Conservation (phyloP, 2,329 filamentous ascomycete species). For the Penicillium sp. region DNA sequence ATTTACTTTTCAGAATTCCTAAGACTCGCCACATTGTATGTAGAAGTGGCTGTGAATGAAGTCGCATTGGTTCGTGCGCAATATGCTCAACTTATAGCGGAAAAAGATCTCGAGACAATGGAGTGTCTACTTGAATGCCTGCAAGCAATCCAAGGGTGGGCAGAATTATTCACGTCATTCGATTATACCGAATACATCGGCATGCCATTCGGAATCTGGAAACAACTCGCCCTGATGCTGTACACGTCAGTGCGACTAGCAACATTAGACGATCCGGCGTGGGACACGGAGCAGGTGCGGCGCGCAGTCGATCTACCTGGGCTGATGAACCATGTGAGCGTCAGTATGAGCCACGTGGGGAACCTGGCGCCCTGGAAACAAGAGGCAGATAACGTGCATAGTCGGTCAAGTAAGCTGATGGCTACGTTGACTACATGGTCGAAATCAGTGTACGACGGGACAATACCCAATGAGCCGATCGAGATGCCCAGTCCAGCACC, state of each 20-base stretch:
- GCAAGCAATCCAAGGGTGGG: not conserved
- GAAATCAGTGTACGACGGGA: not conserved
- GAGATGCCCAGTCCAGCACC: not conserved
- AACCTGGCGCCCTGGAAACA: slow-evolving; percentile 3
- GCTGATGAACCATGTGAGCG: not conserved
- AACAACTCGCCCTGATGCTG: slow-evolving; percentile 8
- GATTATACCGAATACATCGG: slow-evolving; percentile 3
- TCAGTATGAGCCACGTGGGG: not conserved
- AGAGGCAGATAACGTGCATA: slow-evolving; percentile 2
- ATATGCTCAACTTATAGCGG: not conserved
- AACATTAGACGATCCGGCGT: slow-evolving; percentile 5
- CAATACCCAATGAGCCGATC: not conserved
- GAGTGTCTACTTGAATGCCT: slow-evolving; percentile 6
- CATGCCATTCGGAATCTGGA: slow-evolving; percentile 8
- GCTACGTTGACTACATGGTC: not conserved
- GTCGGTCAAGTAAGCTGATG: slow-evolving; percentile 4
- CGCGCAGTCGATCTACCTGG: slow-evolving; percentile 1
- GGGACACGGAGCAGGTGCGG: slow-evolving; percentile 2
- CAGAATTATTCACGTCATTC: not conserved
- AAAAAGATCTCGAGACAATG: not conserved
- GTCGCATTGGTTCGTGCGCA: slow-evolving; percentile 3
- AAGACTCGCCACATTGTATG: not conserved
- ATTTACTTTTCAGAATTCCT: not conserved
- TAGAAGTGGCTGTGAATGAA: slow-evolving; percentile 9
- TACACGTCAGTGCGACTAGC: slow-evolving; percentile 6